Evolutionary conservation across 192 early-diverging fungal species (phyloP).

Genomic region (Funneliformis mosseae): DNA sequence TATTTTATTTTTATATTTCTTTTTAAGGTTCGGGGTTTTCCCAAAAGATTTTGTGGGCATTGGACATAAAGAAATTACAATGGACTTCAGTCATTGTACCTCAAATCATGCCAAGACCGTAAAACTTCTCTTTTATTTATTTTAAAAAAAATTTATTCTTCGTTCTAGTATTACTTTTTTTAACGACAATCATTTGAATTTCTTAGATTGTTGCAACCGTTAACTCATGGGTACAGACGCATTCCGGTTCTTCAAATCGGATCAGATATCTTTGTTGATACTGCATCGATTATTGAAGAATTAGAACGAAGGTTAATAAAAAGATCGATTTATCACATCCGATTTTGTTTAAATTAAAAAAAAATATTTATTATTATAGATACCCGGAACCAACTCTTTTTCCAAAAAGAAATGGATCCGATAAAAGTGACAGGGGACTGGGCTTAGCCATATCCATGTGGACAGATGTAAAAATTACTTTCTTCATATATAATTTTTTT

Average conservation of each 20-base stretch:
- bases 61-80: slow-evolving; percentile 41
- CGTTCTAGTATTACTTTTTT: neutral
- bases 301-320: slow-evolving; percentile 40
- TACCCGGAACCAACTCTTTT: slow-evolving; percentile 29
- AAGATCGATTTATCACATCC: too few relatives aligned
- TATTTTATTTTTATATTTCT: neutral
- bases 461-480: slow-evolving; percentile 39
- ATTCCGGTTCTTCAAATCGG: slow-evolving; percentile 55
- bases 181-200: neutral
- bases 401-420: slow-evolving; percentile 30
- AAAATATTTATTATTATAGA: slow-evolving; percentile 5
- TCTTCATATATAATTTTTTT: neutral
- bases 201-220: slow-evolving; percentile 36
- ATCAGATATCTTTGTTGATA: slow-evolving; percentile 48
- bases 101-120: slow-evolving; percentile 38
- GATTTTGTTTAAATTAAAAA: too few relatives aligned
- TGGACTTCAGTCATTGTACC: slow-evolving; percentile 40
- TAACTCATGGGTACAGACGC: slow-evolving; percentile 50
- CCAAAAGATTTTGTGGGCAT: slow-evolving; percentile 39
- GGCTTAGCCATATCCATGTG: slow-evolving; percentile 31
- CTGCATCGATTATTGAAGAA: slow-evolving; percentile 41
- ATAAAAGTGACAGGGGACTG: slow-evolving; percentile 26
- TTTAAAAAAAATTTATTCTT: neutral
- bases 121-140: slow-evolving; percentile 16
- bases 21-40: slow-evolving; percentile 39